Evolutionary conservation across 768 basidiomycete species (phyloP).

Genomic region (Trichaptum fuscoviolaceum): DNA sequence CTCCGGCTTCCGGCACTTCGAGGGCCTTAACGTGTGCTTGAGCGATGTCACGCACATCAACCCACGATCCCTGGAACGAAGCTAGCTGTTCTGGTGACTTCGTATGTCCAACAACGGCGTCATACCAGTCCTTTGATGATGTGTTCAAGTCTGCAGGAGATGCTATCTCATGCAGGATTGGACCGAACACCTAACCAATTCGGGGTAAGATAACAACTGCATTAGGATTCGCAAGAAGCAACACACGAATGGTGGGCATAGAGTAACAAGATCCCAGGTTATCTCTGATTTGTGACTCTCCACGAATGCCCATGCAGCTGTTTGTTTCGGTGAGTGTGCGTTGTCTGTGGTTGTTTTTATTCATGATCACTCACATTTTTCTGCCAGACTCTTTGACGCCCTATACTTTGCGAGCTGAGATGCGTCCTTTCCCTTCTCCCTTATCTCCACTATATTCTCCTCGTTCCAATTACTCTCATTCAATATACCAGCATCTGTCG

Average conservation of each 20-base stretch:
- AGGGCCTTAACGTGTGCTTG: constrained; percentile 25
- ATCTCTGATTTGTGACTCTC: constrained; percentile 37
- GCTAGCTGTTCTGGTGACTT: constrained; percentile 1
- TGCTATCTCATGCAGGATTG: constrained; percentile 29
- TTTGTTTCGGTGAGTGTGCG: neutral
- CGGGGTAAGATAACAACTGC: neutral
- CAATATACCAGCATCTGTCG: constrained; percentile 24
- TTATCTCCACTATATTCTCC: constrained; percentile 35
- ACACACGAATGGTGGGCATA: constrained; percentile 50
- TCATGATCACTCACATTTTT: constrained; percentile 38
- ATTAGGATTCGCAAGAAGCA: neutral
- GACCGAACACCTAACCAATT: constrained; percentile 12
- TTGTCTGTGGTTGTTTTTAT: too few species aligned
- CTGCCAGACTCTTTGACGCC: constrained; percentile 62
- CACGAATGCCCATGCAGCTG: constrained; percentile 48
- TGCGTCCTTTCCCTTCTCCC: constrained; percentile 45
- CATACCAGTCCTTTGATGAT: constrained; percentile 20
- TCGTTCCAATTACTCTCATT: constrained; percentile 61
- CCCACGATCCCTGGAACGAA: constrained; percentile 14
- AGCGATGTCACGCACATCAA: constrained; percentile 34
- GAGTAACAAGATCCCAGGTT: constrained; percentile 45
- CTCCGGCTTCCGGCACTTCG: constrained; percentile 27
- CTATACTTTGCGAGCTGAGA: constrained; percentile 40
- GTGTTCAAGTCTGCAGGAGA: constrained; percentile 33
- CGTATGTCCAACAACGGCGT: constrained; percentile 18